Conservation (phyloP, 805 yeast genomes). For the Nakazawaea ambrosiae region DNA sequence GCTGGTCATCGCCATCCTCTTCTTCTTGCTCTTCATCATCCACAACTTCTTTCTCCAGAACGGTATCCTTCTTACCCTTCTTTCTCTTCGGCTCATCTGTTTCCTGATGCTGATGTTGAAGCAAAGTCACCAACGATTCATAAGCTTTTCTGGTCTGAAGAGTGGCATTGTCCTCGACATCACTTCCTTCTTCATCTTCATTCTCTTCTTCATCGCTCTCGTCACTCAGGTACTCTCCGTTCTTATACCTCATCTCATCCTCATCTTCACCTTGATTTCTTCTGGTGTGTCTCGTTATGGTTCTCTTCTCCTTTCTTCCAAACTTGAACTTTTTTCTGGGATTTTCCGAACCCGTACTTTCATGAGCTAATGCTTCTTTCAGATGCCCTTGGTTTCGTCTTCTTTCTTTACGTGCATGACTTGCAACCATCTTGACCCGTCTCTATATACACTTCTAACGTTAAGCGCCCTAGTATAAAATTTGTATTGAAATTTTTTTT, state of each 20-base stretch:
- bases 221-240: constrained; percentile 14
- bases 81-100: constrained; percentile 9
- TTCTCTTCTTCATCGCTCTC: constrained; percentile 14
- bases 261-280: constrained; percentile 22
- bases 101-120: constrained; percentile 40
- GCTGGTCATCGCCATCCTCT: constrained; percentile 22
- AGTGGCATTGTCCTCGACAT: constrained; percentile 15
- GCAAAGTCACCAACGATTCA: constrained; percentile 57
- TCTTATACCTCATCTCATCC: constrained; percentile 1
- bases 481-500: background rate
- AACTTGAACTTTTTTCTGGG: constrained; percentile 21
- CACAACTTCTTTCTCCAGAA: constrained; percentile 13
- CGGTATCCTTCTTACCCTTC: constrained; percentile 12
- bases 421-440: constrained; percentile 16
- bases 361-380: no score
- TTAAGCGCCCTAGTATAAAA: no score
- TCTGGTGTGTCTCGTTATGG: constrained; percentile 48
- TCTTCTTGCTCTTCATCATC: constrained; percentile 16
- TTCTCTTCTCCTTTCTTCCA: constrained; percentile 60
- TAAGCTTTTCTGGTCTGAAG: constrained; percentile 42
- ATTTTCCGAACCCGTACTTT: no score
- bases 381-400: constrained; percentile 8
- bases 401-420: constrained; percentile 14
- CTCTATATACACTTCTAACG: no score
- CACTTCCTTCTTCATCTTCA: constrained; percentile 16